A percentile compares a stretch with the other conserved stretches of the same genome.
phyloP scores from a whole-genome alignment of 352 stramenopile species.

The Thalassiosira livingstoniorum region DNA sequence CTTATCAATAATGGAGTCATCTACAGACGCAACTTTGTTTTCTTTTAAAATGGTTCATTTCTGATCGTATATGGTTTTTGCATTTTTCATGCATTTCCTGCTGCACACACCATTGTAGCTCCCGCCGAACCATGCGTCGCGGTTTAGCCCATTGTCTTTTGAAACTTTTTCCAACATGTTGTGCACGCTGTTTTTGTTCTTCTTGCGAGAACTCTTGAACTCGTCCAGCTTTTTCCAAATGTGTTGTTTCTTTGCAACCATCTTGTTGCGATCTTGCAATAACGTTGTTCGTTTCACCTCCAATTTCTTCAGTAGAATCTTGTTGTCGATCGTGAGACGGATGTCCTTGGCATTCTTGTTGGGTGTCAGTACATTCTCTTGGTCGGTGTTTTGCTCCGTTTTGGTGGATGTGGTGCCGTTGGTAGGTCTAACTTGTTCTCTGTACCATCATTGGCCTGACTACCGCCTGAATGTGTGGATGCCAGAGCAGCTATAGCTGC shows the following conservation, averaged over 20 bases:
- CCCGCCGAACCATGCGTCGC: not conserved
- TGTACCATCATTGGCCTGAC: not conserved
- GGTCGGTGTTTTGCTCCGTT: too few species aligned
- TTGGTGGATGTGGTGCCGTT: too few species aligned
- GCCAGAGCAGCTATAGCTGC: too few species aligned
- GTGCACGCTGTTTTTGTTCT: not conserved
- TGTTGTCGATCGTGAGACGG: not conserved
- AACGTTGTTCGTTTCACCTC: not conserved
- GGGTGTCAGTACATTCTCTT: too few species aligned
- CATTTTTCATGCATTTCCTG: not conserved
- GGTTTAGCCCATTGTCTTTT: not conserved
- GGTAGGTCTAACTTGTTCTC: not conserved
- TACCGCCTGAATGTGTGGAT: too few species aligned
- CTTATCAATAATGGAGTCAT: too few species aligned
- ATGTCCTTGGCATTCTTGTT: too few species aligned
- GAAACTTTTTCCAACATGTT: not conserved
- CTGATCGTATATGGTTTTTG: not conserved
- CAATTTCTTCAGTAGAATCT: not conserved
- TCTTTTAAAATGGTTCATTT: not conserved
- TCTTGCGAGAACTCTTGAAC: not conserved
- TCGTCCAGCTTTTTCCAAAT: not conserved
- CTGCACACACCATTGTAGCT: not conserved
- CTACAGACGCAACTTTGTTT: too few species aligned
- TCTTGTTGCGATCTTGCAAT: not conserved
- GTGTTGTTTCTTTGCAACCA: not conserved